A percentile compares a stretch with the other conserved stretches of the same genome.
Conservation (phyloP, 805 yeast species). For the Wickerhamomyces pijperi region DNA sequence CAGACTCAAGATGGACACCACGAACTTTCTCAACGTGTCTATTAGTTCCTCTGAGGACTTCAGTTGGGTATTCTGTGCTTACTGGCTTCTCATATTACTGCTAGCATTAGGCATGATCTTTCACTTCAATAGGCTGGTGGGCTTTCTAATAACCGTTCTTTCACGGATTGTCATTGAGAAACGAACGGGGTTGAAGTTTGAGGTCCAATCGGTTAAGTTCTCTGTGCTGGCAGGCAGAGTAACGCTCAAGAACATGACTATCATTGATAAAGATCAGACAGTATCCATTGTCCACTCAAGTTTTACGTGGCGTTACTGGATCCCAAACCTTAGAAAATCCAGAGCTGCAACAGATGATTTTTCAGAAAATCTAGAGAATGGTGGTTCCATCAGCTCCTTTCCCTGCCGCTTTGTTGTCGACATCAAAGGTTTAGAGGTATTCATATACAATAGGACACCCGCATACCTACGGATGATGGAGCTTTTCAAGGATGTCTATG, state of each 20-base stretch:
- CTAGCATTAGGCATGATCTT: constrained; percentile 56
- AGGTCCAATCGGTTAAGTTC: constrained; percentile 62
- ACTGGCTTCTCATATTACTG: constrained; percentile 65
- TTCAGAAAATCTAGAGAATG: constrained; percentile 6
- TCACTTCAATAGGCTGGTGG: constrained; percentile 66
- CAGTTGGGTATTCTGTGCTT: constrained; percentile 72
- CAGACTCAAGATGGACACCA: constrained; percentile 14
- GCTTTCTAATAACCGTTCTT: constrained; percentile 39
- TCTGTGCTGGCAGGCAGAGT: constrained; percentile 78
- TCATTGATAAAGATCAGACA: constrained; percentile 66
- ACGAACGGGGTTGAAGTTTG: constrained; percentile 41
- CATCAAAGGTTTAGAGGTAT: constrained; percentile 72
- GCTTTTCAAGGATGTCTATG: constrained; percentile 16
- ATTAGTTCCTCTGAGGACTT: constrained; percentile 21
- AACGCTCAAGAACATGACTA: constrained; percentile 62
- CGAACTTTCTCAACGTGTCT: constrained; percentile 21
- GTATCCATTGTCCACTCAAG: constrained; percentile 59
- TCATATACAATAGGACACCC: constrained; percentile 65
- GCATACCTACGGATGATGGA: constrained; percentile 63
- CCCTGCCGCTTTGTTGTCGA: constrained; percentile 48
- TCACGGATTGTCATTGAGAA: constrained; percentile 56
- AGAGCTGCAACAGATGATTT: constrained; percentile 10
- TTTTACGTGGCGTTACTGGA: constrained; percentile 90
- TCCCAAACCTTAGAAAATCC: constrained; percentile 28
- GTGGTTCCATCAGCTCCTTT: constrained; percentile 27